Evolutionary conservation across 23 red algal species (phyloP).

Genomic region (Gracilaria gracilis): DNA sequence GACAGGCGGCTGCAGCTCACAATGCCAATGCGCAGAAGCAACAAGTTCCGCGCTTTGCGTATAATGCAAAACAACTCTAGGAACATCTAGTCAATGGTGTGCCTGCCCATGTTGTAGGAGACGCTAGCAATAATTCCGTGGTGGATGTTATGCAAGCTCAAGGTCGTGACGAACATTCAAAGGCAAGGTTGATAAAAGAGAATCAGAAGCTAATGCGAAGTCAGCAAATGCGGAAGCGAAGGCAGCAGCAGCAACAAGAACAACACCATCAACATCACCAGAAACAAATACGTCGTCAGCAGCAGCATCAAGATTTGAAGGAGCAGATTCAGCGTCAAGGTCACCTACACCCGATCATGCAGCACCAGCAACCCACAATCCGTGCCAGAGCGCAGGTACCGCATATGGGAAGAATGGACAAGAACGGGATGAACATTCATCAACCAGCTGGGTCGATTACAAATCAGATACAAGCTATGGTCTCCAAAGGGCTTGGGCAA

Average conservation of each 20-base stretch:
- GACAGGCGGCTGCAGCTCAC: constrained; percentile 55
- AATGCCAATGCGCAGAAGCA: constrained; percentile 26
- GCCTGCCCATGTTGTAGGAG: background rate
- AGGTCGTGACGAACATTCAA: constrained; percentile 2
- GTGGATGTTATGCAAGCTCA: constrained; percentile 3
- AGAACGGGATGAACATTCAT: constrained; percentile 45
- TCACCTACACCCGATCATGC: constrained; percentile 22
- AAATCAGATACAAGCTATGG: constrained; percentile 9
- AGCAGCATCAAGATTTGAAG: constrained; percentile 51
- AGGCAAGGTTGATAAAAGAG: background rate
- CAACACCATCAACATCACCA: constrained; percentile 47
- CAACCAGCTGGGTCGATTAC: background rate
- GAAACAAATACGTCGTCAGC: constrained; percentile 40
- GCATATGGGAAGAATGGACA: constrained; percentile 8
- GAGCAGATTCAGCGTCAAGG: constrained; percentile 30
- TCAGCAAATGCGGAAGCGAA: constrained; percentile 43
- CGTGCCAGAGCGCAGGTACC: background rate
- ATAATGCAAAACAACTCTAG: constrained; percentile 10
- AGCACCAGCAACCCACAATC: constrained; percentile 39
- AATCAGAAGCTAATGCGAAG: constrained; percentile 31
- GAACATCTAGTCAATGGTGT: constrained; percentile 14
- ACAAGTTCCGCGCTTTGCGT: constrained; percentile 5
- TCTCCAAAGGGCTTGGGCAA: constrained; percentile 17
- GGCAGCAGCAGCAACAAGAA: constrained; percentile 48
- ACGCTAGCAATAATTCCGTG: background rate